These are phyloP conservation scores for Termitomyces sp. DNA, from an alignment of 768 basidiomycete genomes.

Conservation along the genomic window DNA sequence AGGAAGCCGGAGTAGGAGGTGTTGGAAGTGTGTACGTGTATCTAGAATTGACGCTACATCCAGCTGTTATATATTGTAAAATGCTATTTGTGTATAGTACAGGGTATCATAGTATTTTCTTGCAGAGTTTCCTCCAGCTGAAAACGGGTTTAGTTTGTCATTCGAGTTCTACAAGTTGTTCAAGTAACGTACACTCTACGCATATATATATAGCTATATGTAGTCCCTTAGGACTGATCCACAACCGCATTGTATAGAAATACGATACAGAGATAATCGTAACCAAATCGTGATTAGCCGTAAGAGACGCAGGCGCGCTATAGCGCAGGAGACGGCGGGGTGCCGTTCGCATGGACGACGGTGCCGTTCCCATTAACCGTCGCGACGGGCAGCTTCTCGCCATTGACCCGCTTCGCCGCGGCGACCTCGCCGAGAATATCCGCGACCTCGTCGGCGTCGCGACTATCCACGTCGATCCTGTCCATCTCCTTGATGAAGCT, in stretches of 20 bases:
- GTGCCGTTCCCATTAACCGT: conserved; percentile 2
- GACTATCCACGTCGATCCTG: conserved; percentile 41
- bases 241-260: neutral
- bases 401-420: neutral
- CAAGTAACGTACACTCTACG: conserved; percentile 13
- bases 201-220: conserved; percentile 3
- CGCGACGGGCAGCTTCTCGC: neutral
- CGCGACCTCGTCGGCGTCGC: conserved; percentile 27
- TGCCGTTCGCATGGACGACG: conserved; percentile 4
- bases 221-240: neutral
- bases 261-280: too few species aligned
- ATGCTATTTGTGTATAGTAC: too few species aligned
- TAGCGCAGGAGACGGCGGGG: conserved; percentile 2
- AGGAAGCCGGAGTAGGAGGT: neutral
- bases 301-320: too few species aligned
- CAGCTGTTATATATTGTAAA: too few species aligned
- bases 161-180: conserved; percentile 8
- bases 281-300: too few species aligned
- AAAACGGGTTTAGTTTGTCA: neutral
- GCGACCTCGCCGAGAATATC: neutral
- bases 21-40: too few species aligned
- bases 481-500: conserved; percentile 86
- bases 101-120: too few species aligned
- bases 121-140: neutral
- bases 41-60: neutral